phyloP scores from a whole-genome alignment of 2,329 filamentous ascomycete species.

The Aspergillus puulaauensis region DNA sequence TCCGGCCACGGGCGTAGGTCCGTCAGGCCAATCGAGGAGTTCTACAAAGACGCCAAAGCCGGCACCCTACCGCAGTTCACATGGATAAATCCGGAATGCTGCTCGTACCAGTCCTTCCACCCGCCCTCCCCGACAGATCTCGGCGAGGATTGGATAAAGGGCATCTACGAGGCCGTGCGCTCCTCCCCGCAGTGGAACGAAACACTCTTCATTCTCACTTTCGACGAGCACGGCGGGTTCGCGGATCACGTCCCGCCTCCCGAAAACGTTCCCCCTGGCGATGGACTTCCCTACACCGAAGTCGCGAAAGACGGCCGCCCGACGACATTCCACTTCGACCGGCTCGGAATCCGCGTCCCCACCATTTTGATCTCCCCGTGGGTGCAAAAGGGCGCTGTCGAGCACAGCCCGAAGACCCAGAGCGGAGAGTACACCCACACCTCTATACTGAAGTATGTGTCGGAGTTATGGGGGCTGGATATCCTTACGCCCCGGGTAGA shows the following conservation, averaged over 20 bases:
- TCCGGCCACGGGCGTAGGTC: constrained; percentile 35
- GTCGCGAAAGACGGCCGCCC: constrained; percentile 22
- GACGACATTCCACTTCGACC: constrained; percentile 40
- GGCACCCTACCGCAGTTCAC: constrained; percentile 69
- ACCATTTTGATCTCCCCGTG: constrained; percentile 39
- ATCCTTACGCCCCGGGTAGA: constrained; percentile 43
- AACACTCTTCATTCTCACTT: constrained; percentile 44
- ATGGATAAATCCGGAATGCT: constrained; percentile 47
- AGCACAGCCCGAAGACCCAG: constrained; percentile 38
- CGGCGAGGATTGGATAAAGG: constrained; percentile 41
- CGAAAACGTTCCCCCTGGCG: constrained; percentile 36
- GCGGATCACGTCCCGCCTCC: constrained; percentile 42
- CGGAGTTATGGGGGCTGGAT: constrained; percentile 41
- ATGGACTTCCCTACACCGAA: constrained; percentile 31
- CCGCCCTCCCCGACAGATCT: constrained; percentile 39
- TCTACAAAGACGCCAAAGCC: constrained; percentile 64
- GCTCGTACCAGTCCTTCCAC: constrained; percentile 39
- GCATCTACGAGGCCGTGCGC: constrained; percentile 44
- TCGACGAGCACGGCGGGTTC: constrained; percentile 44
- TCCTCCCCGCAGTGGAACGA: constrained; percentile 41
- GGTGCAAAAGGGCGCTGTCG: constrained; percentile 32
- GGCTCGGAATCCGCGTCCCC: constrained; percentile 38
- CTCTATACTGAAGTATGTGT: constrained; percentile 41
- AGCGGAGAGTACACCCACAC: constrained; percentile 39
- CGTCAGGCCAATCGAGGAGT: constrained; percentile 41